Evolutionary conservation across 306 rosid species (phyloP).

Genomic region (Clitoria ternatea): DNA sequence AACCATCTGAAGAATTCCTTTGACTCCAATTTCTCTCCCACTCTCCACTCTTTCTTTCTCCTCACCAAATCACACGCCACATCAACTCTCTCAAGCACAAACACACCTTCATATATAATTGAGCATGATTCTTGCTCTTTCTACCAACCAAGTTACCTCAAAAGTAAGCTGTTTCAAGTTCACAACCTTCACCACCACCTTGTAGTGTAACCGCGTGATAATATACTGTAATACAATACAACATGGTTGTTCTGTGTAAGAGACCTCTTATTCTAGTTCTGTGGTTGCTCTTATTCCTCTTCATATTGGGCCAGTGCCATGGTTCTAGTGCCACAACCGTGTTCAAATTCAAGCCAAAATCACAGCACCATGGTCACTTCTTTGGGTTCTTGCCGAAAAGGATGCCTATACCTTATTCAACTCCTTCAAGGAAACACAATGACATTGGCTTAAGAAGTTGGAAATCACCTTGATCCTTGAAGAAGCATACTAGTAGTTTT

Average conservation of each 20-base stretch:
- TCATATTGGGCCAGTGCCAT: slow-evolving; percentile 39
- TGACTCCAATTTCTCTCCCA: slow-evolving; percentile 29
- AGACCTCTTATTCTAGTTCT: slow-evolving; percentile 29
- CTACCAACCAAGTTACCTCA: slow-evolving; percentile 13
- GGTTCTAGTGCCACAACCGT: slow-evolving; percentile 46
- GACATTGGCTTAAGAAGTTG: slow-evolving; percentile 77
- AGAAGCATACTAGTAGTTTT: neutral
- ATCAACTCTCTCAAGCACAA: neutral
- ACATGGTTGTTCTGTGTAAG: slow-evolving; percentile 49
- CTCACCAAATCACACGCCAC: slow-evolving; percentile 12
- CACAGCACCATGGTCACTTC: slow-evolving; percentile 65
- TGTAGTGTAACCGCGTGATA: too few species aligned
- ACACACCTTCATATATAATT: slow-evolving; percentile 14
- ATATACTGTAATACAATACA: neutral
- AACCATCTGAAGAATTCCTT: slow-evolving; percentile 46
- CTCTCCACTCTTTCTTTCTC: neutral
- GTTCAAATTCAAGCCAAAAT: slow-evolving; percentile 56
- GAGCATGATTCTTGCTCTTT: slow-evolving; percentile 28
- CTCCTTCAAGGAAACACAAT: slow-evolving; percentile 95
- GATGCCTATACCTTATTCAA: slow-evolving; percentile 74
- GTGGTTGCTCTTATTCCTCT: slow-evolving; percentile 46
- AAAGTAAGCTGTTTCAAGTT: neutral
- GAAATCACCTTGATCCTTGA: slow-evolving; percentile 61
- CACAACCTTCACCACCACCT: neutral
- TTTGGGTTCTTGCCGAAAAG: slow-evolving; percentile 80